A percentile compares a stretch with the other conserved stretches of the same genome.
Evolutionary conservation across 345 rosid genomes (phyloP).

Genomic region (Rhodamnia rubescens): DNA sequence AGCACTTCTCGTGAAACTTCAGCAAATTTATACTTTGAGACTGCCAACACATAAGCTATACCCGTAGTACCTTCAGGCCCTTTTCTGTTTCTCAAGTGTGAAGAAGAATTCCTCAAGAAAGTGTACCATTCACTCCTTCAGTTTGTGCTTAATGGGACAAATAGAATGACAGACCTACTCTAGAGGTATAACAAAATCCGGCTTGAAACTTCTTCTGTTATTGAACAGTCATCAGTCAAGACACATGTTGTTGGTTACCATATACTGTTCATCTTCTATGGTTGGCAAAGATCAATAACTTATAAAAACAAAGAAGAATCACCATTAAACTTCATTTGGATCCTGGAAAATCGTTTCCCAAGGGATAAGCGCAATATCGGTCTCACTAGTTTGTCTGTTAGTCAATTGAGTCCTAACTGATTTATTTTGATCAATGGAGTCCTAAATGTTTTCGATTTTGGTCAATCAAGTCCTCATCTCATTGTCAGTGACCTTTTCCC

Average conservation of each 20-base stretch:
- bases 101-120: neutral
- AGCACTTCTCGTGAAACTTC: neutral
- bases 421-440: neutral
- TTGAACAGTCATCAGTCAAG: neutral
- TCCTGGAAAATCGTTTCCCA: neutral
- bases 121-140: neutral
- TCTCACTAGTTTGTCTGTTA: neutral
- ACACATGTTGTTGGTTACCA: neutral
- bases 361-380: neutral
- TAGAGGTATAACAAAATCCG: neutral
- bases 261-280: neutral
- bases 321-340: neutral
- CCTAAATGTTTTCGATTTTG: neutral
- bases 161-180: neutral
- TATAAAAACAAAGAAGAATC: neutral
- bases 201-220: neutral
- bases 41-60: neutral
- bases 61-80: neutral
- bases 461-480: neutral
- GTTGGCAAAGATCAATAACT: neutral
- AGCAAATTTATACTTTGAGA: neutral
- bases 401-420: neutral
- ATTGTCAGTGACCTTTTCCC: neutral
- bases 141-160: neutral
- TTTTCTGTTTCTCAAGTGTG: neutral